A percentile compares a stretch with the other conserved stretches of the same genome.
Evolutionary conservation across 805 yeast species (phyloP).

Genomic region (Kuraishia cidri): DNA sequence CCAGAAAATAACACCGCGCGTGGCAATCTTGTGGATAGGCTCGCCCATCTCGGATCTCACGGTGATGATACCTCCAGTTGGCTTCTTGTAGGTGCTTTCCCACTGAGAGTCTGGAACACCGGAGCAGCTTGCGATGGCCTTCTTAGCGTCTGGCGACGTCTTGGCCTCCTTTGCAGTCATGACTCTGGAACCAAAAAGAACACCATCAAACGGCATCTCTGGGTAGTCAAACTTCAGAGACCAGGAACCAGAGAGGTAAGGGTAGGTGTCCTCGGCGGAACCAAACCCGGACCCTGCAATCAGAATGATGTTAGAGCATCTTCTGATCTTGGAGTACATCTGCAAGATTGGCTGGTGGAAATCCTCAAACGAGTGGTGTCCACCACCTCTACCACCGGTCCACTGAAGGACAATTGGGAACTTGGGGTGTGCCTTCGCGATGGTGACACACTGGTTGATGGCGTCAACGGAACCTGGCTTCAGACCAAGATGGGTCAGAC

Average conservation of each 20-base stretch:
- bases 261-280: conserved; percentile 92
- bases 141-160: conserved; percentile 90
- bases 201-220: conserved; percentile 98
- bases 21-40: conserved; percentile 97
- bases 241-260: conserved; percentile 97
- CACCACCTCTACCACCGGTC: conserved; percentile 99
- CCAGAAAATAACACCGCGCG: conserved; percentile 97
- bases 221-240: conserved; percentile 82
- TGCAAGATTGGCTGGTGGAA: conserved; percentile 96
- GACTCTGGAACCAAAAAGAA: conserved; percentile 90
- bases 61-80: conserved; percentile 95
- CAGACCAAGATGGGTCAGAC: conserved; percentile 88
- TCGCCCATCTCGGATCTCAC: conserved; percentile 99
- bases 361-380: conserved; percentile 98
- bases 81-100: conserved; percentile 91
- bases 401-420: conserved; percentile 98
- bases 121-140: conserved; percentile 79
- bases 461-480: conserved; percentile 98
- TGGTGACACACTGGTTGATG: conserved; percentile 74
- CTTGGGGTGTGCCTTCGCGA: conserved; percentile 90
- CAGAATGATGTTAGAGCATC: conserved; percentile 78
- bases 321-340: conserved; percentile 92
- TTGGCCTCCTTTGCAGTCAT: conserved; percentile 96
- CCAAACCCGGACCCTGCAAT: conserved; percentile 99
- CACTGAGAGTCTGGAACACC: conserved; percentile 87